Evolutionary conservation across 163 green algal genomes (phyloP).

Genomic region (Scenedesmus sp.): DNA sequence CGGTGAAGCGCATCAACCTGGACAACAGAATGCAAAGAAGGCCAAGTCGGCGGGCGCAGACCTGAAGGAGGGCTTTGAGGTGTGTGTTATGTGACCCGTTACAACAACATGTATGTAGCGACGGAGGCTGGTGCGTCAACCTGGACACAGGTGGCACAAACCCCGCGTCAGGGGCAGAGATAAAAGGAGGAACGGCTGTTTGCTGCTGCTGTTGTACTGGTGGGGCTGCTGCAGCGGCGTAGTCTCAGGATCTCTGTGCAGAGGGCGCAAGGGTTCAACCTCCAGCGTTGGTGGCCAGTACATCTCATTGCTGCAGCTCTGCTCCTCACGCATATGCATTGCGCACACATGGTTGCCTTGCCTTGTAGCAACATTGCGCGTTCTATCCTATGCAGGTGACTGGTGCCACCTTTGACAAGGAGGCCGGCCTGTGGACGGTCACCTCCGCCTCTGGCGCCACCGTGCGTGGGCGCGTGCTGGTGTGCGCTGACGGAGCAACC

Average conservation of each 20-base stretch:
- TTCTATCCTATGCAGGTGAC: slow-evolving; percentile 41
- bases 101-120: not conserved
- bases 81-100: slow-evolving; percentile 45
- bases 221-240: too few species aligned
- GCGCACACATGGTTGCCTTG: not conserved
- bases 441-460: slow-evolving; percentile 66
- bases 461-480: slow-evolving; percentile 82
- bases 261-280: too few species aligned
- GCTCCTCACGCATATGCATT: not conserved
- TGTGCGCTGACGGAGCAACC: slow-evolving; percentile 92
- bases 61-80: slow-evolving; percentile 91
- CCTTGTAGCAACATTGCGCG: slow-evolving; percentile 5
- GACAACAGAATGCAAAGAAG: slow-evolving; percentile 82
- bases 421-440: slow-evolving; percentile 88
- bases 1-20: slow-evolving; percentile 92
- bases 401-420: slow-evolving; percentile 80
- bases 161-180: too few species aligned
- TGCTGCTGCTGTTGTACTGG: not conserved
- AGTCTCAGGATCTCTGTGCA: too few species aligned
- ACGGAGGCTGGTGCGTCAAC: too few species aligned
- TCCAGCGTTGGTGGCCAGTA: too few species aligned
- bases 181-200: too few species aligned
- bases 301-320: not conserved
- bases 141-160: too few species aligned
- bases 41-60: slow-evolving; percentile 78